phyloP scores from a whole-genome alignment of 495 filamentous ascomycete genomes.

The Penicillium samsonianum region DNA sequence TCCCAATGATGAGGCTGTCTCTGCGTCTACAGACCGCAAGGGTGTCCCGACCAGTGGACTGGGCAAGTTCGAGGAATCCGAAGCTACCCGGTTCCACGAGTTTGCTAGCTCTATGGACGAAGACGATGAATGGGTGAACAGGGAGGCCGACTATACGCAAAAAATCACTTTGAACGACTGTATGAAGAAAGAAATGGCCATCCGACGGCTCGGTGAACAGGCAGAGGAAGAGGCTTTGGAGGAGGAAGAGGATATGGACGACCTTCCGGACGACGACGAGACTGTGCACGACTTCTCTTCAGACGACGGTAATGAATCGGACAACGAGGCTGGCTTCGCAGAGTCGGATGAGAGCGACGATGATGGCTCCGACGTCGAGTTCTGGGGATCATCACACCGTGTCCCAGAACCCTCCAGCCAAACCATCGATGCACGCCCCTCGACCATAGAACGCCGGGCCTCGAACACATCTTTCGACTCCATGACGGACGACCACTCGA shows the following conservation, averaged over 20 bases:
- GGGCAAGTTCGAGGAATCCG: conserved; percentile 62
- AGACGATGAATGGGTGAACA: conserved; percentile 84
- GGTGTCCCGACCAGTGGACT: conserved; percentile 46
- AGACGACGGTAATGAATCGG: conserved; percentile 84
- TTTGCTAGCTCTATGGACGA: conserved; percentile 80
- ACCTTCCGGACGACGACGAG: conserved; percentile 61
- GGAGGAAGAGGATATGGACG: conserved; percentile 60
- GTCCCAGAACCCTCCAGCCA: conserved; percentile 58
- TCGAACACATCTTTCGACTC: conserved; percentile 70
- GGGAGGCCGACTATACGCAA: conserved; percentile 58
- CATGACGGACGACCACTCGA: conserved; percentile 45
- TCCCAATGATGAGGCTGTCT: conserved; percentile 9
- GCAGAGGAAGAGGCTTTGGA: conserved; percentile 82
- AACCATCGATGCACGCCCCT: conserved; percentile 47
- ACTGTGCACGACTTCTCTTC: conserved; percentile 63
- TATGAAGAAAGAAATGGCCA: conserved; percentile 83
- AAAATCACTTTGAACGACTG: conserved; percentile 88
- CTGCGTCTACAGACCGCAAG: conserved; percentile 16
- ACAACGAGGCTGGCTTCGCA: conserved; percentile 92
- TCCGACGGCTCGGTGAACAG: conserved; percentile 85
- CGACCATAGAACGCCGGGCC: conserved; percentile 47
- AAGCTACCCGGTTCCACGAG: conserved; percentile 83
- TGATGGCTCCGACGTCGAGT: conserved; percentile 67
- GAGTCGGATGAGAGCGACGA: conserved; percentile 80
- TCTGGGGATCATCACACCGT: conserved; percentile 72